Conservation (phyloP, 106 monocot genomes). For the Posidonia australis region DNA sequence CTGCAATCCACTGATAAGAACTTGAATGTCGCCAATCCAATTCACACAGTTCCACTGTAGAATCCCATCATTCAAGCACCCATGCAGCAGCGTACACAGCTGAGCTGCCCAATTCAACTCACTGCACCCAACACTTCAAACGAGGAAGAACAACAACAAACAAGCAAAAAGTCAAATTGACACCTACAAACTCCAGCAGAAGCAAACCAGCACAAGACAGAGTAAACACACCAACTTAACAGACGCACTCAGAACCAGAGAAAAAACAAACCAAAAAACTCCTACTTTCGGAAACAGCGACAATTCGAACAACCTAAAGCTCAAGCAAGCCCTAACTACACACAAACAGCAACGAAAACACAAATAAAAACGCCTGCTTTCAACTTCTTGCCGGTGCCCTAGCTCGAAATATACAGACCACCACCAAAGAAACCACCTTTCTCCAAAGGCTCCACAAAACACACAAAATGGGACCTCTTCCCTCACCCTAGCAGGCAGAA, state of each 20-base stretch:
- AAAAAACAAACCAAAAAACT: not conserved
- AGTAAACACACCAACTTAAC: not conserved
- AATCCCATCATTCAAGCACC: no score
- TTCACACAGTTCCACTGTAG: no score
- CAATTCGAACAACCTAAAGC: not conserved
- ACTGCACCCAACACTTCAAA: no score
- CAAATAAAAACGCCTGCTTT: not conserved
- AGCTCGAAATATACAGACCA: not conserved
- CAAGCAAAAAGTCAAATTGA: not conserved
- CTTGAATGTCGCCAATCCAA: not conserved
- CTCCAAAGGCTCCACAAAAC: not conserved
- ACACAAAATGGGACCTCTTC: not conserved
- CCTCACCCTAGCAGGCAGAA: not conserved
- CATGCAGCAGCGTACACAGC: no score
- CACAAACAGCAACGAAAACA: not conserved
- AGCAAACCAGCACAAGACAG: not conserved
- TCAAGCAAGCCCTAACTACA: not conserved
- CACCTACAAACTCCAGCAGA: not conserved
- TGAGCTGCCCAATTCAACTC: no score
- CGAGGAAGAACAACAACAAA: not conserved
- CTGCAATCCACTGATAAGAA: not conserved
- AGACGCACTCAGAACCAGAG: not conserved
- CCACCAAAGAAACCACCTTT: not conserved
- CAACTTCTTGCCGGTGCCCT: conserved; percentile 3
- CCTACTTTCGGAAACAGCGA: not conserved